Percentiles rank a stretch among this genome's conserved stretches.
These are phyloP conservation scores for Cairneyella variabilis DNA, from an alignment of 495 filamentous ascomycete genomes.

Conservation along the genomic window DNA sequence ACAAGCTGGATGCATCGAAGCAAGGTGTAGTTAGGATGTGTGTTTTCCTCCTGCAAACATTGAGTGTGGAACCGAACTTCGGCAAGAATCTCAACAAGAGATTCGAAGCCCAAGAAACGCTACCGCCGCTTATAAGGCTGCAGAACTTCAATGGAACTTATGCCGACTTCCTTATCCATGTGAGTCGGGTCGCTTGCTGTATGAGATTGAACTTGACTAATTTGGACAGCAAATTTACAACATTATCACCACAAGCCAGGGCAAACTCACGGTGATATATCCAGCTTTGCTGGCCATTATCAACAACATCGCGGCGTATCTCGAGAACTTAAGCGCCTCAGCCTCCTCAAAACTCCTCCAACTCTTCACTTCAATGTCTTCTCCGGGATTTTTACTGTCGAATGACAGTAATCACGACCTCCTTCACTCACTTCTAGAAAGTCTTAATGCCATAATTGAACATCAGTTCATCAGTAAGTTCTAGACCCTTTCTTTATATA, in stretches of 20 bases:
- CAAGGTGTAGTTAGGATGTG: constrained; percentile 95
- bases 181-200: constrained; percentile 37
- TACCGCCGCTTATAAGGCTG: constrained; percentile 77
- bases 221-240: constrained; percentile 75
- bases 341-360: constrained; percentile 82
- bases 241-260: constrained; percentile 87
- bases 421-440: constrained; percentile 78
- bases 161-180: constrained; percentile 91
- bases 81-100: constrained; percentile 83
- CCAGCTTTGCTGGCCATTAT: constrained; percentile 88
- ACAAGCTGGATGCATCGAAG: constrained; percentile 79
- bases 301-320: constrained; percentile 84
- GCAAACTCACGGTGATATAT: constrained; percentile 88
- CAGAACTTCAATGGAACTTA: constrained; percentile 84
- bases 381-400: constrained; percentile 88
- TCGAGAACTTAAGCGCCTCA: constrained; percentile 69
- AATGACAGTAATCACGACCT: constrained; percentile 91
- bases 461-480: constrained; percentile 78
- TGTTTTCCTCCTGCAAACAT: constrained; percentile 90
- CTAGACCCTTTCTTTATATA: constrained; percentile 1
- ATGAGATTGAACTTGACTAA: constrained; percentile 31
- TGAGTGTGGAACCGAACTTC: constrained; percentile 91
- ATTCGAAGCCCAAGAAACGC: constrained; percentile 84
- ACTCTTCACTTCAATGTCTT: constrained; percentile 90
- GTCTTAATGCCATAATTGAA: constrained; percentile 89